Percentiles rank a stretch among this genome's conserved stretches.
Conservation (phyloP, 1,284 basidiomycete genomes). For the Cutaneotrichosporon curvatum region DNA sequence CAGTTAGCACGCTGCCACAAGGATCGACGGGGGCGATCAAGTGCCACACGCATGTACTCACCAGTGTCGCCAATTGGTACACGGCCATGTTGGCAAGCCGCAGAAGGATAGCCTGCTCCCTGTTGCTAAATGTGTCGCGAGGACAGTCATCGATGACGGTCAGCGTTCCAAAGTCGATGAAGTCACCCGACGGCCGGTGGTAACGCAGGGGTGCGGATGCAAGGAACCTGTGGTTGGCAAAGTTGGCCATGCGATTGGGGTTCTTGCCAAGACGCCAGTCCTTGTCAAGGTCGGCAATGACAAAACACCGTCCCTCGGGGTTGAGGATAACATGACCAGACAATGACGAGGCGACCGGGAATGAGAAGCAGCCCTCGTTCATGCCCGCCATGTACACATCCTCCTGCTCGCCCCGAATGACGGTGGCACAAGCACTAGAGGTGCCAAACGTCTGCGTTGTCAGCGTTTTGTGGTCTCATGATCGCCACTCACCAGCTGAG, state of each 20-base stretch:
- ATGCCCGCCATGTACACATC: constrained; percentile 3
- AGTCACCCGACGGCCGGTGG: constrained; percentile 15
- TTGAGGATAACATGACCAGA: constrained; percentile 16
- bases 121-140: constrained; percentile 24
- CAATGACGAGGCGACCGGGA: background rate
- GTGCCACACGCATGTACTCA: too few relatives aligned
- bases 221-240: constrained; percentile 20
- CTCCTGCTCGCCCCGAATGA: constrained; percentile 12
- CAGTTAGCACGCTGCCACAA: background rate
- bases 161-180: constrained; percentile 35
- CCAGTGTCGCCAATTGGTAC: constrained; percentile 36
- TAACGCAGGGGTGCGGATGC: constrained; percentile 34
- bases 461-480: background rate
- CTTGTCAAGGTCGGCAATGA: constrained; percentile 24
- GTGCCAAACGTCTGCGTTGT: constrained; percentile 18
- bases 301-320: constrained; percentile 20
- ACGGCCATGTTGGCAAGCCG: constrained; percentile 42
- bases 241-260: constrained; percentile 8
- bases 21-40: background rate
- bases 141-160: constrained; percentile 24
- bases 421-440: constrained; percentile 5
- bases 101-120: constrained; percentile 29
- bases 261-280: constrained; percentile 37
- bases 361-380: background rate
- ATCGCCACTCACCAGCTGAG: constrained; percentile 22